Evolutionary conservation across 1,284 basidiomycete genomes (phyloP).

Genomic region (Sanghuangporus weigelae): DNA sequence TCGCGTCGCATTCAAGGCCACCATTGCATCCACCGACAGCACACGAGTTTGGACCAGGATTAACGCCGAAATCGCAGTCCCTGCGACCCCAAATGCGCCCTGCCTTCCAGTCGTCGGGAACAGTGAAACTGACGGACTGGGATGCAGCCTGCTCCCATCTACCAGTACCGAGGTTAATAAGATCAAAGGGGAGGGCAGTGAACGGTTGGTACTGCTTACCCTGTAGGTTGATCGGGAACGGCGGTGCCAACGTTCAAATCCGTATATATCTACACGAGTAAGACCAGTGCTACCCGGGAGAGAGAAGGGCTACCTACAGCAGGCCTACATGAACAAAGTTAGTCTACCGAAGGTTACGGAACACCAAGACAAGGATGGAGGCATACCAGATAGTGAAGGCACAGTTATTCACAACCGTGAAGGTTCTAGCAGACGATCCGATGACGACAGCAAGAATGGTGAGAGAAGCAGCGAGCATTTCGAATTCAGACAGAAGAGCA

Average conservation of each 20-base stretch:
- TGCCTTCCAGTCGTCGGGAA: constrained; percentile 29
- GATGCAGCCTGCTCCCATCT: constrained; percentile 25
- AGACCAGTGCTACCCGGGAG: background rate
- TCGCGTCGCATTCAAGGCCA: constrained; percentile 36
- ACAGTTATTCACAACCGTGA: constrained; percentile 29
- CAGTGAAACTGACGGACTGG: constrained; percentile 20
- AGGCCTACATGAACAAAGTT: constrained; percentile 10
- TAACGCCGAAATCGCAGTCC: constrained; percentile 36
- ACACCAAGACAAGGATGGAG: background rate
- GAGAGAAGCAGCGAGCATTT: background rate
- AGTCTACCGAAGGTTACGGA: background rate
- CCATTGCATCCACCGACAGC: constrained; percentile 42
- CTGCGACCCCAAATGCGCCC: constrained; percentile 43
- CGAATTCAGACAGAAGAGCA: background rate
- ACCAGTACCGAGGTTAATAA: background rate
- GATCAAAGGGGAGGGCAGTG: background rate
- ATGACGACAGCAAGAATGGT: constrained; percentile 23
- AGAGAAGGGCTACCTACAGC: constrained; percentile 16
- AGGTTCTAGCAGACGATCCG: constrained; percentile 33
- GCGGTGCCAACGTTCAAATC: constrained; percentile 21
- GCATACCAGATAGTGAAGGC: constrained; percentile 30
- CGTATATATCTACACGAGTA: constrained; percentile 21
- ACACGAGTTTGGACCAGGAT: constrained; percentile 35
- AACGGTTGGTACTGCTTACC: constrained; percentile 21
- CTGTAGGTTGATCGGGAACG: constrained; percentile 18